Base-by-base conservation (phyloP, 257 asterid species). In the Solanum chilense region DNA sequence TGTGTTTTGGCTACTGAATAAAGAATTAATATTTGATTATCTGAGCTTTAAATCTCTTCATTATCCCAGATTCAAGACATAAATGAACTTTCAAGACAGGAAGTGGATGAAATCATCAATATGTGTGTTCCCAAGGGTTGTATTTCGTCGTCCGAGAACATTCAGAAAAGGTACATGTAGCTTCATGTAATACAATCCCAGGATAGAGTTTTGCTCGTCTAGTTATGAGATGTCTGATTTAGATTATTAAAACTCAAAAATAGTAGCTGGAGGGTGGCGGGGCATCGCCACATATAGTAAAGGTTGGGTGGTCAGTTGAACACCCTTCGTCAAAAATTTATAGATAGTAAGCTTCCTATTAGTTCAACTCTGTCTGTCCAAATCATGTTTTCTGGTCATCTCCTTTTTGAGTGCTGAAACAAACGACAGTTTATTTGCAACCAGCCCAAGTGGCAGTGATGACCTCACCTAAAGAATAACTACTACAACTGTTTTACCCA, bases 61-160 rank as follows among this genome's bases (percentile, higher is more conserved):
- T 52, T 39, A 37, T 78, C 88, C 78, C 88, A 97, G 99, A 93
- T 96, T 88, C 96, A 93, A 91, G 99, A 97, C 92, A 95, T 97
- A 88, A 97, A 95, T 88, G 99, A 97, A 92, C 90, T 97, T 82
- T 93, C 99, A 68, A 96, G 99, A 80, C 99, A 95, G 90, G 99
- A 97, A 94, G 98, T 97, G 87, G 99, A 95, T 86, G 99, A 94
- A 90, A 93, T 95, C 89, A 93, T 95, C 89, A 92, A 90, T 86
- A 68, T 88, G 88, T 96, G 95, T 91, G 88, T 91, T 85, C 89
- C 91, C 86, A 92, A 91, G 88, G 95, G 90, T 87, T 86, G 85
- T 89, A 89, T 92, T 88, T 91, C 97, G 47, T 85, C 98, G 45
- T 91, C 98, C 6, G 99, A 95, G 86, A 93, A 90, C 88, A 95